phyloP scores from a whole-genome alignment of 1,284 basidiomycete species.

The Puccinia brachypodii region DNA sequence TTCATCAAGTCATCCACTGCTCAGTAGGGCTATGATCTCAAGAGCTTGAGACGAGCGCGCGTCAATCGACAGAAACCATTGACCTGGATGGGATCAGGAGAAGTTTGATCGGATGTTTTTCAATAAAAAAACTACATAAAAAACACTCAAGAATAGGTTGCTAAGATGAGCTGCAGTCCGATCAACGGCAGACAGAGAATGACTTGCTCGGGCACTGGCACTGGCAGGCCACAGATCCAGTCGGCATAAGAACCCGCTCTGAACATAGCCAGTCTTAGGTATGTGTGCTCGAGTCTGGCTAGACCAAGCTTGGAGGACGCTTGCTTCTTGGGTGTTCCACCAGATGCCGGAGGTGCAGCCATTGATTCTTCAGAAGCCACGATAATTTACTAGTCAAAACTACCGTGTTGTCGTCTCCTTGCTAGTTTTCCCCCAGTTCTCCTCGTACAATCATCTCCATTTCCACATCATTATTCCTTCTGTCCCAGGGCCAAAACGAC shows the following conservation, averaged over 20 bases:
- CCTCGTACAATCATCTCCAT: neutral
- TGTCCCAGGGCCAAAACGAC: conserved; percentile 3
- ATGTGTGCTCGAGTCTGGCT: conserved; percentile 7
- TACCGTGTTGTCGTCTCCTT: neutral
- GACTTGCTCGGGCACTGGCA: neutral
- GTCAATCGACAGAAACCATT: neutral
- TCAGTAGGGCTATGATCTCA: neutral
- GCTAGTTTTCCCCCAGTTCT: neutral
- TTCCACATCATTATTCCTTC: conserved; percentile 17
- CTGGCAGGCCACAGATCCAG: neutral
- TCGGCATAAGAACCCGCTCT: neutral
- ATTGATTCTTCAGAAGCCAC: conserved; percentile 1
- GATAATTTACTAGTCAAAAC: neutral
- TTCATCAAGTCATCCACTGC: neutral
- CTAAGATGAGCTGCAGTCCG: conserved; percentile 8
- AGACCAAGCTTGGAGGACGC: conserved; percentile 13
- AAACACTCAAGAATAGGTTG: neutral
- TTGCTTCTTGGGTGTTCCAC: conserved; percentile 8
- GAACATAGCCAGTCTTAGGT: neutral
- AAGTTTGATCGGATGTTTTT: neutral
- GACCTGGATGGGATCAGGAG: neutral
- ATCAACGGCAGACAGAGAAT: conserved; percentile 3
- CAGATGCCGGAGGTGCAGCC: conserved; percentile 5
- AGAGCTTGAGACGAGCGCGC: neutral
- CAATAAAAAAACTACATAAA: neutral